Base-by-base conservation (phyloP, 176 grass and related monocot genomes). In the Melocanna baccifera region DNA sequence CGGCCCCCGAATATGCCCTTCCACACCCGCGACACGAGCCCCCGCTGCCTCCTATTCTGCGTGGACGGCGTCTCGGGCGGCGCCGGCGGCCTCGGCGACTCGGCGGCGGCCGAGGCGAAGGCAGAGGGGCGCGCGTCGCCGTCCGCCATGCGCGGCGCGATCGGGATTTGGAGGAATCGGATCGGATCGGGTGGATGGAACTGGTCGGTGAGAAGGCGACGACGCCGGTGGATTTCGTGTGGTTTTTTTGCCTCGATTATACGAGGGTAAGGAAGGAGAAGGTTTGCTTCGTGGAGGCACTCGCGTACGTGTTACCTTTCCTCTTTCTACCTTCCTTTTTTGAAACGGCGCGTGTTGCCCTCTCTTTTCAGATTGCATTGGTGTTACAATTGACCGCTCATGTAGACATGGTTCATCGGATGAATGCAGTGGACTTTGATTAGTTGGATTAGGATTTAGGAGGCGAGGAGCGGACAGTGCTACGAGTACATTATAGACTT, bases 1-100 rank as follows among this genome's bases (percentile, higher is more conserved):
- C 90, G 82, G 22, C 81, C 84, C 22, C 89, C 88, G 61, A 99
- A 99, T 59, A 99, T 91, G 56, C 93, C 91, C 83, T 87, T 94
- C 86, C 89, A 92, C 23, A 99, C 64, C 69, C 97, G 82, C 45
- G 91, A 86, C 42, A 91, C 94, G 57, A 97, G 86, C 47, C 90
- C 86, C 0, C 90, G 81, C 78, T 88, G 78, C 80, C 62, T 11
- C 84, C 66, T 67, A 76, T 75, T 81, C 81, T 67, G 79, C 84
- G 36, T 46, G 22, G 82, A 30, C 62, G 73, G 66, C 82, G 77
- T 82, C 53, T 83, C 84, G 19, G 81, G 86, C 50, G 51, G 43
- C 25, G 56, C 45, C 69, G 79, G 67, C 62, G 66, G 80, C 74
- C 79, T 67, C 79, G 84, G 84, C 36, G 88, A 77, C 57, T 79